Evolutionary conservation across 768 basidiomycete species (phyloP).

Genomic region (Xanthoconium stramineum): DNA sequence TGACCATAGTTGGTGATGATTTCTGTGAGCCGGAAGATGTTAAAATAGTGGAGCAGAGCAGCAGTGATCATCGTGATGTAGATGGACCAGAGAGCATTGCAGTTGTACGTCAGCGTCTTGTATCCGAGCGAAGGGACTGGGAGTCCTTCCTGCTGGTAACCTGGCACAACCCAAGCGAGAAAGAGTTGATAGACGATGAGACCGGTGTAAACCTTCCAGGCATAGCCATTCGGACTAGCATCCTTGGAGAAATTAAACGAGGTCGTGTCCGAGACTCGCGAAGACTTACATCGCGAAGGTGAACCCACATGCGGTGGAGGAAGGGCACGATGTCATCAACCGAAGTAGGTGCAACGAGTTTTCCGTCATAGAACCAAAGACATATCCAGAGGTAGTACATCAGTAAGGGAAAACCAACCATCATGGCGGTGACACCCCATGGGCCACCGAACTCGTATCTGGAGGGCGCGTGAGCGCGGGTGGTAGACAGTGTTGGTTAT

Average conservation of each 20-base stretch:
- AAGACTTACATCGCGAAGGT: slow-evolving; percentile 66
- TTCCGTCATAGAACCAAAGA: slow-evolving; percentile 92
- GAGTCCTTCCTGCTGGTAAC: slow-evolving; percentile 90
- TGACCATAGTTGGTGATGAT: slow-evolving; percentile 97
- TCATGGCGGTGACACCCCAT: slow-evolving; percentile 86
- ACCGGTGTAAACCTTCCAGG: slow-evolving; percentile 87
- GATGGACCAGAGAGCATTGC: slow-evolving; percentile 85
- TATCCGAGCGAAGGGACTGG: slow-evolving; percentile 94
- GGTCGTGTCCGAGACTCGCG: neutral
- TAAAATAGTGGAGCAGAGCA: slow-evolving; percentile 67
- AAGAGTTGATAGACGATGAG: slow-evolving; percentile 87
- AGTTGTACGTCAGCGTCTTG: slow-evolving; percentile 92
- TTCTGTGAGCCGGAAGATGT: slow-evolving; percentile 86
- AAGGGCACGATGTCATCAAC: slow-evolving; percentile 74
- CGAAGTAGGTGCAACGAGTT: slow-evolving; percentile 66
- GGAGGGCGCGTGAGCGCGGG: slow-evolving; percentile 4
- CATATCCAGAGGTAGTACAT: slow-evolving; percentile 99
- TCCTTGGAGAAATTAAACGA: slow-evolving; percentile 50
- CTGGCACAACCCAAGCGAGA: slow-evolving; percentile 88
- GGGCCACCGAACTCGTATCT: slow-evolving; percentile 98
- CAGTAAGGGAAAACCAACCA: slow-evolving; percentile 88
- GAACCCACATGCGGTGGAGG: slow-evolving; percentile 78
- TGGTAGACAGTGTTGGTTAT: too few relatives aligned
- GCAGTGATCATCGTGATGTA: slow-evolving; percentile 82
- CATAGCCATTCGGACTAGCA: slow-evolving; percentile 84